A percentile compares a stretch with the other conserved stretches of the same genome.
Evolutionary conservation across 345 rosid genomes (phyloP).

Genomic region (Durio zibethinus): DNA sequence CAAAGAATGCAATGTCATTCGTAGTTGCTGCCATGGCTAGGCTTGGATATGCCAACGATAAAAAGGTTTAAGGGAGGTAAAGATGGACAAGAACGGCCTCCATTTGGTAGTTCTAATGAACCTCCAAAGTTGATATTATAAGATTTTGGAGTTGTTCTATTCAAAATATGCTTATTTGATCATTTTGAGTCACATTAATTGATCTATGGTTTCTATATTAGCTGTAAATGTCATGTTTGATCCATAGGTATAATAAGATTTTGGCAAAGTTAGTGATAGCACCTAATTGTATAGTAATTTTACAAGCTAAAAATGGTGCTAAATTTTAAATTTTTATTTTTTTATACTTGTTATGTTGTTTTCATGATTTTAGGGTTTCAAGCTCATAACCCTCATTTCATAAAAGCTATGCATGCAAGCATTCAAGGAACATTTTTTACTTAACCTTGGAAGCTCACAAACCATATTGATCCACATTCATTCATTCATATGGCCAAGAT

Average conservation of each 20-base stretch:
- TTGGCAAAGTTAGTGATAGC: not conserved
- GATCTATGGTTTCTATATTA: not conserved
- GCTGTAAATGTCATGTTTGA: not conserved
- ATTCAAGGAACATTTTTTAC: too few relatives aligned
- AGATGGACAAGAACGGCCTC: slow-evolving; percentile 80
- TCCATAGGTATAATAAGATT: not conserved
- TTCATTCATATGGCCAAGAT: too few relatives aligned
- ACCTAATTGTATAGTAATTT: too few relatives aligned
- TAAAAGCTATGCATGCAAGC: too few relatives aligned
- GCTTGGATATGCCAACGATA: slow-evolving; percentile 81
- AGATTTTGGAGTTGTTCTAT: not conserved
- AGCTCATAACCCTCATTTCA: too few relatives aligned
- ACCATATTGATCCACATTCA: too few relatives aligned
- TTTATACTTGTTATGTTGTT: too few relatives aligned
- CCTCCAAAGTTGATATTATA: slow-evolving; percentile 68
- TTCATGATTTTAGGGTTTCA: too few relatives aligned
- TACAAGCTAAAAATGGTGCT: too few relatives aligned
- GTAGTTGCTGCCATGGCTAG: slow-evolving; percentile 99
- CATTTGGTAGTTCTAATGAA: slow-evolving; percentile 60
- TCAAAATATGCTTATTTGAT: not conserved
- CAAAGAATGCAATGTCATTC: slow-evolving; percentile 94
- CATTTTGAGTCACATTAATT: not conserved
- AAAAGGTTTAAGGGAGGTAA: slow-evolving; percentile 93
- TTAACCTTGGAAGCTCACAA: too few relatives aligned
- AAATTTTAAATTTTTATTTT: too few relatives aligned